phyloP scores from a whole-genome alignment of 331 rosid genomes.

The Rhamnella rubrinervis region DNA sequence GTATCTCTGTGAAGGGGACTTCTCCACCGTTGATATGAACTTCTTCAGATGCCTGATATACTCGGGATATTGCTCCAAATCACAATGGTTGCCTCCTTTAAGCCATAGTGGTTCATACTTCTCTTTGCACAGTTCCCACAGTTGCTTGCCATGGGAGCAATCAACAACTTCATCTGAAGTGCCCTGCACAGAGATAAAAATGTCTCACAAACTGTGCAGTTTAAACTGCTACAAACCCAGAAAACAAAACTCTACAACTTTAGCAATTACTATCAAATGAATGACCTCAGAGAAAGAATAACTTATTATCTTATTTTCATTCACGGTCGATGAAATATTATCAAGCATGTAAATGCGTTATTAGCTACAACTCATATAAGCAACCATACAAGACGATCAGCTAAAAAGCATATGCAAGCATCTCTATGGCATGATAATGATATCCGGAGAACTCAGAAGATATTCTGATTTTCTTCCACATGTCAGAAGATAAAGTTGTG shows the following conservation, averaged over 20 bases:
- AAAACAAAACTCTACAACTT: no score
- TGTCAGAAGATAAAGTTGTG: no score
- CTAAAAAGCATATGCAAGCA: neutral
- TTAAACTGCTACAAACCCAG: no score
- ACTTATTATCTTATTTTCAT: no score
- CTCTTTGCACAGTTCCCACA: slow-evolving; percentile 95
- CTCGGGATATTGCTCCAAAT: slow-evolving; percentile 87
- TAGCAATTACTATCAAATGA: no score
- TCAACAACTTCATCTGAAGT: slow-evolving; percentile 94
- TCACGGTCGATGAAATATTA: no score
- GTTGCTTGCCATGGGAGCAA: slow-evolving; percentile 94
- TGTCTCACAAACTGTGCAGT: neutral
- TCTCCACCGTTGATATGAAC: slow-evolving; percentile 78
- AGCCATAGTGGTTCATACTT: slow-evolving; percentile 94
- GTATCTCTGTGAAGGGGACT: slow-evolving; percentile 74
- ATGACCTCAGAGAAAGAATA: no score
- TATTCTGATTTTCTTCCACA: no score
- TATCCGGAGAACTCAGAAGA: neutral
- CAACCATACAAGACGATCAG: neutral
- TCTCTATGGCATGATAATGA: neutral
- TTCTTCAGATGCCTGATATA: slow-evolving; percentile 87
- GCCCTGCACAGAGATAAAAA: slow-evolving; percentile 51
- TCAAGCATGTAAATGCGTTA: no score
- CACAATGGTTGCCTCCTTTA: slow-evolving; percentile 92
- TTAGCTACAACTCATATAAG: neutral